phyloP scores from a whole-genome alignment of 1,284 basidiomycete species.

The Cutaneotrichosporon cyanovorans region DNA sequence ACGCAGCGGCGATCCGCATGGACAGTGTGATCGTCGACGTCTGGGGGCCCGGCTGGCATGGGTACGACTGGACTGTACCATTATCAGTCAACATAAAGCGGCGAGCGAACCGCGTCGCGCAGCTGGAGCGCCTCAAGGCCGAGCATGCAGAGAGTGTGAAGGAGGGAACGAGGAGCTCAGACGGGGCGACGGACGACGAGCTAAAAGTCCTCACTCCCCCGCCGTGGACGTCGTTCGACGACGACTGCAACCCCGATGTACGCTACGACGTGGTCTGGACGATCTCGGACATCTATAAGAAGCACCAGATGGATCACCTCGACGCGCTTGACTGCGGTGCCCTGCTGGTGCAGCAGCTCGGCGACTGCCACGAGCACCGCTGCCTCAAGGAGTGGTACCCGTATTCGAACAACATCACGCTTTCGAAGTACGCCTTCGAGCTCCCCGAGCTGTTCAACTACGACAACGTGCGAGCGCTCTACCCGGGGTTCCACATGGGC shows the following conservation, averaged over 20 bases:
- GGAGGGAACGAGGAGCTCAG: too few species aligned
- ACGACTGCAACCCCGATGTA: slow-evolving; percentile 21
- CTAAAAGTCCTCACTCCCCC: background rate
- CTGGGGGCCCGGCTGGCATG: slow-evolving; percentile 45
- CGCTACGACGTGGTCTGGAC: slow-evolving; percentile 42
- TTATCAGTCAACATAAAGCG: slow-evolving; percentile 39
- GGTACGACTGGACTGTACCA: slow-evolving; percentile 34
- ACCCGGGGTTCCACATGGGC: slow-evolving; percentile 37
- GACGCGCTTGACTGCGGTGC: slow-evolving; percentile 41
- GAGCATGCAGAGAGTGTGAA: slow-evolving; percentile 5
- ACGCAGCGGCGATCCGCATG: slow-evolving; percentile 38
- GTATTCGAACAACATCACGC: slow-evolving; percentile 42
- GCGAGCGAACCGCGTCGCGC: slow-evolving; percentile 26
- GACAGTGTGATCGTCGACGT: slow-evolving; percentile 39
- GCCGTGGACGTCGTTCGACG: slow-evolving; percentile 8
- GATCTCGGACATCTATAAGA: slow-evolving; percentile 39
- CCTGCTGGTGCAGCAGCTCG: slow-evolving; percentile 44
- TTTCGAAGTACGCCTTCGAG: slow-evolving; percentile 47
- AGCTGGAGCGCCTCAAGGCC: slow-evolving; percentile 20
- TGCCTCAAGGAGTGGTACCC: slow-evolving; percentile 45
- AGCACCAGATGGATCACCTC: slow-evolving; percentile 34
- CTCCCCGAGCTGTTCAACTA: slow-evolving; percentile 43
- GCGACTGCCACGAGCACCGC: slow-evolving; percentile 40
- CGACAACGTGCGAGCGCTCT: slow-evolving; percentile 28
- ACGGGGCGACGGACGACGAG: background rate